phyloP scores from a whole-genome alignment of 2,329 filamentous ascomycete species.

The Colletotrichum chrysophilum region DNA sequence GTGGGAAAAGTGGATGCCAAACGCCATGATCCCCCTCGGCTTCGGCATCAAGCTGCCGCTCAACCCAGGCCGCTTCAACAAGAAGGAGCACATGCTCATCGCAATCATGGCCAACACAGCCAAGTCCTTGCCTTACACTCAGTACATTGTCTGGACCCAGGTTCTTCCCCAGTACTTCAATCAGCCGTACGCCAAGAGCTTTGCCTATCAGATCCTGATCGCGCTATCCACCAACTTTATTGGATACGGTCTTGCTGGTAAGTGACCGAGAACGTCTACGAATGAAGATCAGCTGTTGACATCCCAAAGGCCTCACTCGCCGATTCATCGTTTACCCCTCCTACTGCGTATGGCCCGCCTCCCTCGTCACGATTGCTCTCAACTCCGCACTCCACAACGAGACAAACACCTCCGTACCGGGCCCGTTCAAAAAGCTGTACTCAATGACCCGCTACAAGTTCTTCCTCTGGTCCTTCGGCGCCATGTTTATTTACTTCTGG shows the following conservation, averaged over 20 bases:
- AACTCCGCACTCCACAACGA: slow-evolving; percentile 54
- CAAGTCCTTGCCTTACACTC: slow-evolving; percentile 50
- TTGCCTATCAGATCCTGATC: slow-evolving; percentile 56
- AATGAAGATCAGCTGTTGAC: background rate
- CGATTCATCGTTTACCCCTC: slow-evolving; percentile 58
- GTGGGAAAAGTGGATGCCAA: slow-evolving; percentile 55
- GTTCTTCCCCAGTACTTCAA: slow-evolving; percentile 53
- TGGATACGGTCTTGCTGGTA: slow-evolving; percentile 59
- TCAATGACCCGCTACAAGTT: slow-evolving; percentile 50
- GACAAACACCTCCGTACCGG: slow-evolving; percentile 41
- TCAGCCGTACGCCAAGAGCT: slow-evolving; percentile 51
- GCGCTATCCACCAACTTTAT: slow-evolving; percentile 58
- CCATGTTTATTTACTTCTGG: slow-evolving; percentile 61
- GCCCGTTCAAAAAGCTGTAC: slow-evolving; percentile 46
- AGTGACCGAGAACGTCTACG: background rate
- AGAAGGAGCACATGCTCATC: slow-evolving; percentile 66
- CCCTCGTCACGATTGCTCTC: slow-evolving; percentile 54
- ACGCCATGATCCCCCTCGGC: slow-evolving; percentile 49
- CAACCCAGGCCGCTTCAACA: slow-evolving; percentile 62
- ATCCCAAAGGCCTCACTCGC: slow-evolving; percentile 34
- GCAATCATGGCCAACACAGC: slow-evolving; percentile 64
- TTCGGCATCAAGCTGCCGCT: slow-evolving; percentile 52
- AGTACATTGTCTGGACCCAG: slow-evolving; percentile 56
- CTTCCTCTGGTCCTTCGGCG: slow-evolving; percentile 47
- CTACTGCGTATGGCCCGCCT: slow-evolving; percentile 59